phyloP scores from a whole-genome alignment of 352 stramenopile genomes.

The Pythium volutum region DNA sequence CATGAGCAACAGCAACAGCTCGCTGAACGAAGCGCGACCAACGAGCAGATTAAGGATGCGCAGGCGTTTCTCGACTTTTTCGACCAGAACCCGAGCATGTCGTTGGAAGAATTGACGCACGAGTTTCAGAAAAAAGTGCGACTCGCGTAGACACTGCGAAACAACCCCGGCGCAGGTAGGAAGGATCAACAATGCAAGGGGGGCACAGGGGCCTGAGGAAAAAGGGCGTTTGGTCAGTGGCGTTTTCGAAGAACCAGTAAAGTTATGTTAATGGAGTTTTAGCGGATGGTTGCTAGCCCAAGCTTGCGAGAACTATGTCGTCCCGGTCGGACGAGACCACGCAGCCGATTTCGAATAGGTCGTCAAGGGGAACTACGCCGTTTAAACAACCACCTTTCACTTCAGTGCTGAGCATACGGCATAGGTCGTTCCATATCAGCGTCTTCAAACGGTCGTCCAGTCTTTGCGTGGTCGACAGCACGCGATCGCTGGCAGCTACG shows the following conservation, averaged over 20 bases:
- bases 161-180: neutral
- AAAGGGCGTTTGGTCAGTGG: neutral
- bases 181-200: neutral
- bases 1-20: constrained; percentile 17
- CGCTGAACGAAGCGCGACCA: neutral
- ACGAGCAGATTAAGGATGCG: constrained; percentile 34
- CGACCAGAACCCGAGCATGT: constrained; percentile 62
- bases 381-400: no score
- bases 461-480: neutral
- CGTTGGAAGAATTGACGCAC: constrained; percentile 64
- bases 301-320: neutral
- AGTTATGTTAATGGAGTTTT: constrained; percentile 15
- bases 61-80: constrained; percentile 75
- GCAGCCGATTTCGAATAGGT: constrained; percentile 2
- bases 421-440: constrained; percentile 8
- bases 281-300: neutral
- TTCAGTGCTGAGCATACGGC: neutral
- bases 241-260: constrained; percentile 5
- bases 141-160: constrained; percentile 37
- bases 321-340: constrained; percentile 6
- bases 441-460: neutral
- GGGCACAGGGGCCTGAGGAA: neutral
- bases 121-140: constrained; percentile 75
- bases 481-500: constrained; percentile 3
- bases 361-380: neutral